phyloP scores from a whole-genome alignment of 805 yeast species.

The Kodamaea leandrae region DNA sequence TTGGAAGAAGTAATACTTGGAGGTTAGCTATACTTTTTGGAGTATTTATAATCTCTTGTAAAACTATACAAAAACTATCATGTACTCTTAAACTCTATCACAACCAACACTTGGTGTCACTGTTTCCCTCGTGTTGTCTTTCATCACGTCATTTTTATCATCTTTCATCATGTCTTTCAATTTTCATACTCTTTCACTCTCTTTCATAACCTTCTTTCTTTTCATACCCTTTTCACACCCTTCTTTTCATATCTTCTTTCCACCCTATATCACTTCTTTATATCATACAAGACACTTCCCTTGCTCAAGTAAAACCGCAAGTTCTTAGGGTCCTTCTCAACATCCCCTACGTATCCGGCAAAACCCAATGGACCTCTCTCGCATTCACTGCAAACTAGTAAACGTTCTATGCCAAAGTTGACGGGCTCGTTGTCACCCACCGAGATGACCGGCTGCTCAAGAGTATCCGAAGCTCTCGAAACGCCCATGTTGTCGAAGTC shows the following conservation, averaged over 20 bases:
- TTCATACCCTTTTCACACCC: background rate
- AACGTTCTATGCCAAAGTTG: conserved; percentile 43
- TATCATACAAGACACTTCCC: conserved; percentile 44
- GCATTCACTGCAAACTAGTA: conserved; percentile 71
- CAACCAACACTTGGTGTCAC: too few species aligned
- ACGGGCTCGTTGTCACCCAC: conserved; percentile 14
- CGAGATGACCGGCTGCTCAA: conserved; percentile 20
- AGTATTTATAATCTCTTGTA: too few species aligned
- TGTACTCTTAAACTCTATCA: too few species aligned
- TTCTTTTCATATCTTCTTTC: background rate
- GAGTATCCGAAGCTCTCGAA: conserved; percentile 42
- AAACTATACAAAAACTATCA: too few species aligned
- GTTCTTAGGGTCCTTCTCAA: conserved; percentile 33
- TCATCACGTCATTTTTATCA: too few species aligned
- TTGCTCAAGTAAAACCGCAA: conserved; percentile 45
- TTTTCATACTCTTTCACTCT: background rate
- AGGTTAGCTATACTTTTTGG: background rate
- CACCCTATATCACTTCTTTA: conserved; percentile 2
- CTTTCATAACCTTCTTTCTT: background rate
- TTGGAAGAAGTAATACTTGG: background rate
- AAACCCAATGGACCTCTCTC: conserved; percentile 77
- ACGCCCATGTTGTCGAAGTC: conserved; percentile 79
- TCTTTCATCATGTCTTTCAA: too few species aligned
- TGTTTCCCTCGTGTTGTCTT: too few species aligned
- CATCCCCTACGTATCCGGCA: conserved; percentile 43